Percentiles rank a stretch among this genome's conserved stretches.
phyloP scores from a whole-genome alignment of 345 rosid species.

The Noccaea bulbosa region DNA sequence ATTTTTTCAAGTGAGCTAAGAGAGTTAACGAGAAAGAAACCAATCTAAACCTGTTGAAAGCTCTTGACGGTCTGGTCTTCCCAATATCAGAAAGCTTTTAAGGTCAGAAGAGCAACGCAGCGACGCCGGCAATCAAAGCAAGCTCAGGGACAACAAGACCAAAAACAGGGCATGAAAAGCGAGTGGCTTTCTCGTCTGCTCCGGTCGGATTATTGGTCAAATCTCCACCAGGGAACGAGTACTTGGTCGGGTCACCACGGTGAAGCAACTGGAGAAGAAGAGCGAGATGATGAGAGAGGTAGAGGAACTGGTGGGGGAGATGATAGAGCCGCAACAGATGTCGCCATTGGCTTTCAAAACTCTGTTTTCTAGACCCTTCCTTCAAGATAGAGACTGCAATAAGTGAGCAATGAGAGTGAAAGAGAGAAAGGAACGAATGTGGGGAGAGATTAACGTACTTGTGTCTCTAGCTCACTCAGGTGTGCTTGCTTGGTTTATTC shows the following conservation, averaged over 20 bases:
- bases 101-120: conserved; percentile 89
- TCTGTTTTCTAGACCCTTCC: conserved; percentile 54
- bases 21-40: too few species aligned
- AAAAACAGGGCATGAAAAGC: conserved; percentile 73
- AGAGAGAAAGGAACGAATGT: conserved; percentile 7
- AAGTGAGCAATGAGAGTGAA: conserved; percentile 6
- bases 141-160: conserved; percentile 96
- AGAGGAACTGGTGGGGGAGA: conserved; percentile 46
- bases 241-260: too few species aligned
- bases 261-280: conserved; percentile 54
- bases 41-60: too few species aligned
- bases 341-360: conserved; percentile 92
- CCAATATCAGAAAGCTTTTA: conserved; percentile 91
- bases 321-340: conserved; percentile 59
- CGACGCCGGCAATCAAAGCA: conserved; percentile 85
- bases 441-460: conserved; percentile 49
- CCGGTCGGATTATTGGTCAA: conserved; percentile 45
- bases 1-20: too few species aligned
- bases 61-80: too few species aligned
- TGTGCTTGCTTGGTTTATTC: conserved; percentile 84
- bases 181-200: conserved; percentile 52
- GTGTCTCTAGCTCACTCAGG: conserved; percentile 87
- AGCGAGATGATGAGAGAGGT: conserved; percentile 59
- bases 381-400: background rate
- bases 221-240: too few species aligned